phyloP scores from a whole-genome alignment of 2,329 filamentous ascomycete genomes.

The Penicillium frequentans region DNA sequence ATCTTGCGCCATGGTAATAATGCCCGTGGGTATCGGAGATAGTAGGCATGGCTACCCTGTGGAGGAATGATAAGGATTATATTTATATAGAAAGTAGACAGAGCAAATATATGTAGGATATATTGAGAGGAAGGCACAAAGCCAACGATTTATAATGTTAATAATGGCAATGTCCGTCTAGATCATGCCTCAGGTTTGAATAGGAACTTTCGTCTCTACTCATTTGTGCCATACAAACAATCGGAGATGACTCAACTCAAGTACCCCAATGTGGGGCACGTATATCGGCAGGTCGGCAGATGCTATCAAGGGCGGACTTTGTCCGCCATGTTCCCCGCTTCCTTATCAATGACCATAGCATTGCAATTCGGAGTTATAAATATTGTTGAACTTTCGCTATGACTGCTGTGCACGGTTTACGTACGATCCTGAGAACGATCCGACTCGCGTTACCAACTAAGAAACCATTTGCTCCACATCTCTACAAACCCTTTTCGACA shows the following conservation, averaged over 20 bases:
- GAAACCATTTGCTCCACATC: not conserved
- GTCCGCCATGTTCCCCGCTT: constrained; percentile 16
- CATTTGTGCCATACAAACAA: not conserved
- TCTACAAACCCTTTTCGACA: constrained; percentile 11
- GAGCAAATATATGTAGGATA: too few relatives aligned
- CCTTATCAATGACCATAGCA: constrained; percentile 11
- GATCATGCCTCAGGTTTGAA: too few relatives aligned
- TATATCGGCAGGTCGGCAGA: not conserved
- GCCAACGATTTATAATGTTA: too few relatives aligned
- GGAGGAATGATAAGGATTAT: too few relatives aligned
- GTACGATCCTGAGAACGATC: not conserved
- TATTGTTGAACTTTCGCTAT: not conserved
- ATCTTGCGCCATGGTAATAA: too few relatives aligned
- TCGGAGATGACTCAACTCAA: not conserved
- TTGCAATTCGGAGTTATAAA: constrained; percentile 7
- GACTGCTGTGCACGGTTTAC: not conserved
- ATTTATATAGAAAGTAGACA: too few relatives aligned
- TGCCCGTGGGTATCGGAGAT: too few relatives aligned
- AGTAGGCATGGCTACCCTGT: too few relatives aligned
- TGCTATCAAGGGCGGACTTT: constrained; percentile 12
- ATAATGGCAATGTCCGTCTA: too few relatives aligned
- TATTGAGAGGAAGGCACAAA: too few relatives aligned
- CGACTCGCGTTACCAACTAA: not conserved
- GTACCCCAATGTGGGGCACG: not conserved
- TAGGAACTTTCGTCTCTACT: too few relatives aligned